Conservation (phyloP, 1,284 basidiomycete genomes). For the Cryptococcus jaspeensis region DNA sequence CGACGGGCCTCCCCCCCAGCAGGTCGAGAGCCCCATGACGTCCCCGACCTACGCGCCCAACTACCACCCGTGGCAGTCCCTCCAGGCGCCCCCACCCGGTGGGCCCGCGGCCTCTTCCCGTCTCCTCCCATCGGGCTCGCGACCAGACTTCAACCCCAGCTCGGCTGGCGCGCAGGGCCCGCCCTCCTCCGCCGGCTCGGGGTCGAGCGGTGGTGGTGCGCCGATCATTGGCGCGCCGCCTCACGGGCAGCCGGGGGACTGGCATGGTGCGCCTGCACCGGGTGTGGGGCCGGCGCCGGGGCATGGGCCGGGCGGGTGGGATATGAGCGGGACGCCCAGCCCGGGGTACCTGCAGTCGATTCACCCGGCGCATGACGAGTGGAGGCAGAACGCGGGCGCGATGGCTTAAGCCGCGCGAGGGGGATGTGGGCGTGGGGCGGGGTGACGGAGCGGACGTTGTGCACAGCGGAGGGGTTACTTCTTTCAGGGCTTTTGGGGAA, state of each 20-base stretch:
- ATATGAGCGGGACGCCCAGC: slow-evolving; percentile 3
- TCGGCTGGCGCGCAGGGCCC: neutral
- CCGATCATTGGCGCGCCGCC: neutral
- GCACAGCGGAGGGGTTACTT: too few species aligned
- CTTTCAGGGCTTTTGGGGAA: too few species aligned
- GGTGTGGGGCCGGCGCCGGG: neutral
- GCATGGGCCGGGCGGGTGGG: slow-evolving; percentile 6
- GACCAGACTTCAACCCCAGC: slow-evolving; percentile 3
- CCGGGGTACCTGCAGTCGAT: slow-evolving; percentile 5
- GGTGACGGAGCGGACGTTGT: too few species aligned
- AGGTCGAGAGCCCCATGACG: slow-evolving; percentile 3
- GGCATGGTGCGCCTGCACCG: neutral
- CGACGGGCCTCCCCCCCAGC: neutral
- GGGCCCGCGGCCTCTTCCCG: slow-evolving; percentile 5
- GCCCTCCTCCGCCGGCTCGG: slow-evolving; percentile 14
- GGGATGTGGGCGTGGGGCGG: too few species aligned
- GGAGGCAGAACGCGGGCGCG: slow-evolving; percentile 14
- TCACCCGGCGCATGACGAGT: slow-evolving; percentile 17
- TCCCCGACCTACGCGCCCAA: slow-evolving; percentile 7
- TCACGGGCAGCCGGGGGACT: neutral
- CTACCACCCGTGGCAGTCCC: slow-evolving; percentile 2
- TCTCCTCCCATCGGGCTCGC: slow-evolving; percentile 2
- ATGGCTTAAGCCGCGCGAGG: slow-evolving; percentile 5
- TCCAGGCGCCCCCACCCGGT: neutral
- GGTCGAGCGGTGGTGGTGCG: neutral